phyloP scores from a whole-genome alignment of 2,329 filamentous ascomycete species.

The Curvularia sp. region DNA sequence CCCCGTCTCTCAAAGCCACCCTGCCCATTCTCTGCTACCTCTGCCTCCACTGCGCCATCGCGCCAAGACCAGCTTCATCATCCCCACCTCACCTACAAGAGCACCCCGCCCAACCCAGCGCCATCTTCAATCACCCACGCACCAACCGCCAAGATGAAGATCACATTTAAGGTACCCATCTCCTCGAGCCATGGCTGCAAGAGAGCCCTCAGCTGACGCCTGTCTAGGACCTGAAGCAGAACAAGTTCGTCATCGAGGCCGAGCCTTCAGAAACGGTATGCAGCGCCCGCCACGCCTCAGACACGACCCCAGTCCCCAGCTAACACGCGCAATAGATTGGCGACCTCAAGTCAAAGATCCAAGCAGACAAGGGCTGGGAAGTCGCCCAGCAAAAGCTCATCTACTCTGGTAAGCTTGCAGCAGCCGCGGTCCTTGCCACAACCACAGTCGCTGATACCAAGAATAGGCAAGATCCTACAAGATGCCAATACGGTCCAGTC shows the following conservation, averaged over 20 bases:
- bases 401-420: slow-evolving; percentile 78
- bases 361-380: slow-evolving; percentile 92
- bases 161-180: slow-evolving; percentile 70
- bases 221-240: slow-evolving; percentile 90
- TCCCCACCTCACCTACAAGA: slow-evolving; percentile 25
- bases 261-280: slow-evolving; percentile 88
- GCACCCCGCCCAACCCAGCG: slow-evolving; percentile 37
- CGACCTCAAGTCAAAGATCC: slow-evolving; percentile 90
- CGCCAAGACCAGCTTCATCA: slow-evolving; percentile 18
- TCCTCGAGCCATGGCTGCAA: slow-evolving; percentile 20
- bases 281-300: slow-evolving; percentile 26
- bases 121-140: slow-evolving; percentile 26
- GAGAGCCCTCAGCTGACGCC: slow-evolving; percentile 28
- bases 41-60: slow-evolving; percentile 11
- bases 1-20: background rate
- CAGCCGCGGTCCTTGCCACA: slow-evolving; percentile 17
- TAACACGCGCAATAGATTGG: slow-evolving; percentile 68
- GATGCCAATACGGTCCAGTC: slow-evolving; percentile 96
- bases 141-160: slow-evolving; percentile 63
- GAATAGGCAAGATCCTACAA: slow-evolving; percentile 91
- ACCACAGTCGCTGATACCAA: slow-evolving; percentile 34
- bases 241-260: slow-evolving; percentile 96
- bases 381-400: slow-evolving; percentile 91
- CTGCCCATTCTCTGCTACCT: slow-evolving; percentile 6
- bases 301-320: slow-evolving; percentile 18